Evolutionary conservation across 495 filamentous ascomycete genomes (phyloP).

Genomic region (Penicillium malachiteum): DNA sequence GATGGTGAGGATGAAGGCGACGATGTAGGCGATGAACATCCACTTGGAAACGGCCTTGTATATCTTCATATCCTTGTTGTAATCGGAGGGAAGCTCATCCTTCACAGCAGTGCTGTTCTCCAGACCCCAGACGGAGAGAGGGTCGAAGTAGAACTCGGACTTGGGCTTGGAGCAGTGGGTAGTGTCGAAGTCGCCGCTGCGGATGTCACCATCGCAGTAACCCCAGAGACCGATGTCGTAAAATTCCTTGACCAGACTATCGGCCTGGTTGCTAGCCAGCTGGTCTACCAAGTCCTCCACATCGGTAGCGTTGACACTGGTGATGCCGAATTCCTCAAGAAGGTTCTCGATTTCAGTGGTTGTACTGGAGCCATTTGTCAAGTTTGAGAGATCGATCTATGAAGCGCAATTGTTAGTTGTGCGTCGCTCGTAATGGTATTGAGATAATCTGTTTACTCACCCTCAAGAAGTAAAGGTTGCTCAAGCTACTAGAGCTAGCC

Average conservation of each 20-base stretch:
- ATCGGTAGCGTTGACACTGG: slow-evolving; percentile 30
- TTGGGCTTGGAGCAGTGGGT: slow-evolving; percentile 56
- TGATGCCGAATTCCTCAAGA: slow-evolving; percentile 27
- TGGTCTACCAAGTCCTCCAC: slow-evolving; percentile 32
- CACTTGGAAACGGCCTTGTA: slow-evolving; percentile 74
- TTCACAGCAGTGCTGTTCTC: slow-evolving; percentile 47
- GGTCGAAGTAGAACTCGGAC: slow-evolving; percentile 76
- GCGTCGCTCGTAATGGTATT: neutral
- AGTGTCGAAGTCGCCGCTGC: slow-evolving; percentile 51
- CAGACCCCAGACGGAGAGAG: slow-evolving; percentile 59
- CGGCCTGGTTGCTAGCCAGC: slow-evolving; percentile 26
- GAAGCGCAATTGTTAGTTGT: slow-evolving; percentile 9
- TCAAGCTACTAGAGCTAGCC: slow-evolving; percentile 50
- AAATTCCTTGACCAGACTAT: slow-evolving; percentile 65
- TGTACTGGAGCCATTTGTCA: slow-evolving; percentile 29
- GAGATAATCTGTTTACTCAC: slow-evolving; percentile 37
- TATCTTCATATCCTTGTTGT: slow-evolving; percentile 63
- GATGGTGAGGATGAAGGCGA: slow-evolving; percentile 70
- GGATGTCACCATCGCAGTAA: slow-evolving; percentile 59
- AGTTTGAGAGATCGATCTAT: slow-evolving; percentile 41
- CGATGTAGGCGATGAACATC: slow-evolving; percentile 70
- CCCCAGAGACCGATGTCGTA: slow-evolving; percentile 85
- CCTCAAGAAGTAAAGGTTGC: slow-evolving; percentile 69
- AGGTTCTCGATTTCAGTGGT: slow-evolving; percentile 22
- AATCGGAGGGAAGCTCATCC: slow-evolving; percentile 60